Conservation (phyloP, 2,329 filamentous ascomycete genomes). For the Scytalidium lignicola region DNA sequence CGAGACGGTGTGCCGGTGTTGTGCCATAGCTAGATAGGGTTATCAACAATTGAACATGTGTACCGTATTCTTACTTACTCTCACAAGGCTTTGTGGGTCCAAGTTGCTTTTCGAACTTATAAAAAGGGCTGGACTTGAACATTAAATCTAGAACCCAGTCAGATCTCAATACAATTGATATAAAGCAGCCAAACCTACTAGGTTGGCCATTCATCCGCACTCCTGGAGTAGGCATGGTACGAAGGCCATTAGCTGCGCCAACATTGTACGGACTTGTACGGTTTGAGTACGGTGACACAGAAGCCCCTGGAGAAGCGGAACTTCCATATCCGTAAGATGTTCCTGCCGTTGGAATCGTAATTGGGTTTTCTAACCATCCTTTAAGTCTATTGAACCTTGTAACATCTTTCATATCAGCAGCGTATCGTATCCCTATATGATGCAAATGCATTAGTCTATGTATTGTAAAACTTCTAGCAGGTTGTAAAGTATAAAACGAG, state of each 20-base stretch:
- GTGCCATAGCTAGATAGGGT: conserved; percentile 22
- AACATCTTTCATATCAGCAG: conserved; percentile 17
- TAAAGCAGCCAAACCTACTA: neutral
- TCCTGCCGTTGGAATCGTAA: conserved; percentile 1
- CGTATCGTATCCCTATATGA: conserved; percentile 16
- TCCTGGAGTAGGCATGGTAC: neutral
- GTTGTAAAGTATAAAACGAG: no score
- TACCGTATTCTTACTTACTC: conserved; percentile 45
- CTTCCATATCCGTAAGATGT: conserved; percentile 6
- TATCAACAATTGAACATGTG: conserved; percentile 7
- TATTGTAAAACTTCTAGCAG: neutral
- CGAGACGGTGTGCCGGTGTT: conserved; percentile 39
- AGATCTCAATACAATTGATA: conserved; percentile 5
- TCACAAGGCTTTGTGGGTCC: conserved; percentile 65
- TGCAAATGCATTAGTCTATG: conserved; percentile 1
- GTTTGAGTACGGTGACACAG: neutral
- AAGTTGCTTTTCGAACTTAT: conserved; percentile 61
- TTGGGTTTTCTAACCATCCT: conserved; percentile 20
- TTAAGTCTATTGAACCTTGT: conserved; percentile 21
- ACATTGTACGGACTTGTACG: conserved; percentile 2
- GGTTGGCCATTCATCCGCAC: conserved; percentile 4
- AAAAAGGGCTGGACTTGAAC: conserved; percentile 83
- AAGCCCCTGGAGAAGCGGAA: conserved; percentile 13
- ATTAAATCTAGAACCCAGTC: conserved; percentile 29
- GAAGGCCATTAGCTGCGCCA: neutral